phyloP scores from a whole-genome alignment of 306 rosid species.

The Casuarina glauca region DNA sequence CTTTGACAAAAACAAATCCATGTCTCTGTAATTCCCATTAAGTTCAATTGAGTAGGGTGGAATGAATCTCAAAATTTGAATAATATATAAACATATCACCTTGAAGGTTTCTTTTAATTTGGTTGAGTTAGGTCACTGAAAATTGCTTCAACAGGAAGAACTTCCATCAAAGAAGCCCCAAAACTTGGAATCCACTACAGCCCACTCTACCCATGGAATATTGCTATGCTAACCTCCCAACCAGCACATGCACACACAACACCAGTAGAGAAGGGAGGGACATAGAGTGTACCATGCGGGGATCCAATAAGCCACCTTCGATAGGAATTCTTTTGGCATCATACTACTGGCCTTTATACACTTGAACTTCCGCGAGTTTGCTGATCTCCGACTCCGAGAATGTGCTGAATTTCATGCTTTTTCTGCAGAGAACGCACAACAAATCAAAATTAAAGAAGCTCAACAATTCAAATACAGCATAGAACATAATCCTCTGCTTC shows the following conservation, averaged over 20 bases:
- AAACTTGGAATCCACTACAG: not conserved
- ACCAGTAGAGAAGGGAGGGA: not conserved
- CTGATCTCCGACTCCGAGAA: constrained; percentile 67
- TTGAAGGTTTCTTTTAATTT: too few relatives aligned
- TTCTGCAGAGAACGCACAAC: constrained; percentile 36
- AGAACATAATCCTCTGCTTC: not conserved
- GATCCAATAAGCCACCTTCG: constrained; percentile 73
- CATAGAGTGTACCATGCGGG: constrained; percentile 60
- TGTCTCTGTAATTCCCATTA: not conserved
- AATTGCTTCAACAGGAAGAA: not conserved
- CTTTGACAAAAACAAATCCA: not conserved
- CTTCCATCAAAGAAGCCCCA: not conserved
- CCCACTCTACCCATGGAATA: not conserved
- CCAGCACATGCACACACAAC: not conserved
- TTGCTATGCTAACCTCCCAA: not conserved
- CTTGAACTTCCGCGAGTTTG: constrained; percentile 73
- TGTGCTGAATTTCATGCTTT: constrained; percentile 57
- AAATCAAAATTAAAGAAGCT: not conserved
- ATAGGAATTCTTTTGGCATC: constrained; percentile 39
- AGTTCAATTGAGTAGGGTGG: not conserved
- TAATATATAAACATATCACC: not conserved
- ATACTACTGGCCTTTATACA: constrained; percentile 54
- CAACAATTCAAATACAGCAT: not conserved
- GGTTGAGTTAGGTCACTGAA: too few relatives aligned
- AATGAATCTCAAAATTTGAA: not conserved